Base-by-base conservation (phyloP, 2,329 filamentous ascomycete species). In the Xylaria multiplex region DNA sequence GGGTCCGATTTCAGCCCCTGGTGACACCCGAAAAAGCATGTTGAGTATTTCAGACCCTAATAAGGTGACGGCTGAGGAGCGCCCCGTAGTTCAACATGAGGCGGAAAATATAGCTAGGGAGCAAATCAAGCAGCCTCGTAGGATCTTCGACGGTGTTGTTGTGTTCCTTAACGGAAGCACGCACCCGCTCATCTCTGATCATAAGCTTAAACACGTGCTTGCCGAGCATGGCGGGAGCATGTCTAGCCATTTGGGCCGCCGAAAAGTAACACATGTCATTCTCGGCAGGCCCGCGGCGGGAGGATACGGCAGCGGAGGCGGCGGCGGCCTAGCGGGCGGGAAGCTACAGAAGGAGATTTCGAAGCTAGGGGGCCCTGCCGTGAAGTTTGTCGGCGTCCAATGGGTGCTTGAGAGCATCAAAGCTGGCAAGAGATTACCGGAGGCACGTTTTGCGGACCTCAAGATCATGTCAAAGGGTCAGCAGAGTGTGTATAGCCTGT, bases 81-180 rank as follows among this genome's bases (percentile, higher is more conserved):
- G 68, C 22, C 64, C 71, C 19, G 71, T 55, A 66, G 62, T 71
- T 45, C 69, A 71, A 65, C 72, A 75, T 46, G 35, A 66, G 32
- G 80, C 80, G 43, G 78, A 80, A 66, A 83, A 70, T 14, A 71
- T 71, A 24, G 55, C 57, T 11, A 57, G 52, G 45, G 84, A 76
- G 80, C 85, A 85, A 35, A 80, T 80, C 63, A 86, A 82, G 62
- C 76, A 69, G 59, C 72, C 68, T 1, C 76, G 72, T 70, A 74
- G 81, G 53, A 85, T 96, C 59, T 94, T 97, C 76, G 80, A 86
- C 50, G 87, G 89, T 16, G 84, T 93, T 24, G 89, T 87, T 58
- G 86, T 97, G 72, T 96, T 95, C 80, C 86, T 97, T 78, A 97
- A 97, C 78, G 93, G 93, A 67, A 94, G 91, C 71, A 97, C 93